Evolutionary conservation across 345 rosid species (phyloP), one percentile per base, ranked within the genome.

Genomic region (Hibiscus trionum): DNA sequence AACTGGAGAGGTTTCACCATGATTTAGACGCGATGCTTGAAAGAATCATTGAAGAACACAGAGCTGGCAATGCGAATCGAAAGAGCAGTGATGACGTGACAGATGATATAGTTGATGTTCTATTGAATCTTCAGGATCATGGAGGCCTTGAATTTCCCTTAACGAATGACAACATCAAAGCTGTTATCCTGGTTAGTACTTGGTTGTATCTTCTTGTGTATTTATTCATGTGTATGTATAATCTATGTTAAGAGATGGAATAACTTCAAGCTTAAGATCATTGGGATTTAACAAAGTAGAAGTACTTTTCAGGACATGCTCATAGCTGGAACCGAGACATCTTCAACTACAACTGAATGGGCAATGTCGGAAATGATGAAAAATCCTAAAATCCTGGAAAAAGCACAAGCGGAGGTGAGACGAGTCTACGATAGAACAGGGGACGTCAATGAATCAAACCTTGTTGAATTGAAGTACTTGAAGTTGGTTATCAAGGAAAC

Each of bases 321-420:
- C 27, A 9, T 10, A 0, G 31, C 14, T 56, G 61, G 61, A 24
- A 56, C 29, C 3, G 61, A 21, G 5, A 8, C 61, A 9, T 56
- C 61, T 19, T 56, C 60, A 56, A 56, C 60, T 2, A 9, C 29
- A 7, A 31, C 4, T 8, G 61, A 56, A 11, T 56, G 61, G 61
- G 61, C 61, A 21, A 56, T 56, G 29, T 9, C 61, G 11, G 14
- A 56, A 19, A 56, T 56, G 27, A n/a, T 78, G 21, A 82, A 16
- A 52, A 82, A 79, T 49, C 84, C 82, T 4, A 27, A 77, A 11
- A 10, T 76, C 14, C 52, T 83, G 76, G 31, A 66, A 26, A 77
- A 76, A 73, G 77, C 74, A 2, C 86, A 85, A 61, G 63, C 66
- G 0, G 86, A 81, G 44, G 79, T 85, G 47, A 72, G 84, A 27